A percentile compares a stretch with the other conserved stretches of the same genome.
Conservation (phyloP, 2,329 filamentous ascomycete genomes). For the Ceratocystis lukuohia region DNA sequence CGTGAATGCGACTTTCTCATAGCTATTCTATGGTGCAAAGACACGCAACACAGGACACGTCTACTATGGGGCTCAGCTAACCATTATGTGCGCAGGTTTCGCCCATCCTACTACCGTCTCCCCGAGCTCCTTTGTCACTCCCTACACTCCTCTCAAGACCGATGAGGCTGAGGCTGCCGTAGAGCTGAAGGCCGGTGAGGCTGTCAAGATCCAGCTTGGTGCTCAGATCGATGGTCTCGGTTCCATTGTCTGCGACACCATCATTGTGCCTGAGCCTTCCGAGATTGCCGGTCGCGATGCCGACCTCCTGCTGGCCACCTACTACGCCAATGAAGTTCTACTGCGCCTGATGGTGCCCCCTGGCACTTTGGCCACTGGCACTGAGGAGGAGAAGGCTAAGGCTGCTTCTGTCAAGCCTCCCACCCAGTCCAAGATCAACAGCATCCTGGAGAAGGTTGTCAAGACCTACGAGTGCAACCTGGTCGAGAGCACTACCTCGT, state of each 20-base stretch:
- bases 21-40: background rate
- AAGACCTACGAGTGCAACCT: conserved; percentile 84
- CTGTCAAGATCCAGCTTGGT: conserved; percentile 96
- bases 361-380: conserved; percentile 67
- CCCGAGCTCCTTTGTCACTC: conserved; percentile 84
- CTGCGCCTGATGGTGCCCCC: conserved; percentile 82
- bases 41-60: background rate
- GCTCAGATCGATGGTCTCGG: conserved; percentile 97
- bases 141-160: conserved; percentile 82
- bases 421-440: conserved; percentile 75
- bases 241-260: conserved; percentile 87
- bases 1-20: background rate
- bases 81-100: conserved; percentile 45
- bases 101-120: conserved; percentile 91
- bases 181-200: conserved; percentile 70
- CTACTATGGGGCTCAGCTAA: background rate
- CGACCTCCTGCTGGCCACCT: conserved; percentile 76
- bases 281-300: conserved; percentile 63
- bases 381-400: conserved; percentile 93
- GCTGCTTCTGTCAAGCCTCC: conserved; percentile 68
- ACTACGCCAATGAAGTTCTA: conserved; percentile 93
- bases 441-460: conserved; percentile 78
- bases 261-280: conserved; percentile 56
- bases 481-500: conserved; percentile 96
- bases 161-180: conserved; percentile 73